A percentile compares a stretch with the other conserved stretches of the same genome.
Evolutionary conservation across 2,329 filamentous ascomycete species (phyloP).

Genomic region (Aspergillus sclerotialis): DNA sequence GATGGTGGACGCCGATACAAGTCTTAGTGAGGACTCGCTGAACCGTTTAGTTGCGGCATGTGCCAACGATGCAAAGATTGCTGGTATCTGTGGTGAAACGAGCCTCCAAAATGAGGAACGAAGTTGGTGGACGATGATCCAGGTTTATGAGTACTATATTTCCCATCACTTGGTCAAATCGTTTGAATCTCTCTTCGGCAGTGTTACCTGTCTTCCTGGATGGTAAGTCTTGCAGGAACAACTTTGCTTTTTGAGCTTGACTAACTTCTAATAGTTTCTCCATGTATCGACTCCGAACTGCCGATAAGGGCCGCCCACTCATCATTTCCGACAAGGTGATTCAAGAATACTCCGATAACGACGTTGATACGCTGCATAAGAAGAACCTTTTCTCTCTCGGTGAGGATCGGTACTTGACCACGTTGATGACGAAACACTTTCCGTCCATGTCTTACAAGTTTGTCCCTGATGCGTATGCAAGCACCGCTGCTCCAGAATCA

Average conservation of each 20-base stretch:
- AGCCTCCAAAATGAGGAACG: slow-evolving; percentile 91
- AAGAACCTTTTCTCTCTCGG: slow-evolving; percentile 89
- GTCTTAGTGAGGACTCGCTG: slow-evolving; percentile 82
- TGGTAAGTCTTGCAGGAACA: slow-evolving; percentile 61
- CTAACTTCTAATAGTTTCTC: slow-evolving; percentile 67
- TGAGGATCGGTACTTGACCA: slow-evolving; percentile 95
- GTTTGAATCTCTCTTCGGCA: slow-evolving; percentile 95
- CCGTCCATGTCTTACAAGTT: slow-evolving; percentile 95
- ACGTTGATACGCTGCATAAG: slow-evolving; percentile 90
- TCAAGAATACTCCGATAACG: slow-evolving; percentile 77
- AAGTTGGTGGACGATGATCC: slow-evolving; percentile 99
- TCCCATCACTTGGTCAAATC: slow-evolving; percentile 95
- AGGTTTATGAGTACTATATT: slow-evolving; percentile 99
- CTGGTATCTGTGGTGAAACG: slow-evolving; percentile 95
- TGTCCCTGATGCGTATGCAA: slow-evolving; percentile 82
- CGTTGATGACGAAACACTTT: slow-evolving; percentile 97
- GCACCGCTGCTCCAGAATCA: slow-evolving; percentile 86
- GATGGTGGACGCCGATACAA: slow-evolving; percentile 97
- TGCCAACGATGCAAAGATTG: slow-evolving; percentile 90
- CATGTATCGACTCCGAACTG: slow-evolving; percentile 95
- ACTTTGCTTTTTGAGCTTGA: slow-evolving; percentile 4
- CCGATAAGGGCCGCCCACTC: slow-evolving; percentile 86
- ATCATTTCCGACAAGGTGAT: slow-evolving; percentile 89
- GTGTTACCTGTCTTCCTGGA: slow-evolving; percentile 96
- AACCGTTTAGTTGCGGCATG: slow-evolving; percentile 90